phyloP scores from a whole-genome alignment of 139 green algal species.

The Mesotaenium endlicherianum region DNA sequence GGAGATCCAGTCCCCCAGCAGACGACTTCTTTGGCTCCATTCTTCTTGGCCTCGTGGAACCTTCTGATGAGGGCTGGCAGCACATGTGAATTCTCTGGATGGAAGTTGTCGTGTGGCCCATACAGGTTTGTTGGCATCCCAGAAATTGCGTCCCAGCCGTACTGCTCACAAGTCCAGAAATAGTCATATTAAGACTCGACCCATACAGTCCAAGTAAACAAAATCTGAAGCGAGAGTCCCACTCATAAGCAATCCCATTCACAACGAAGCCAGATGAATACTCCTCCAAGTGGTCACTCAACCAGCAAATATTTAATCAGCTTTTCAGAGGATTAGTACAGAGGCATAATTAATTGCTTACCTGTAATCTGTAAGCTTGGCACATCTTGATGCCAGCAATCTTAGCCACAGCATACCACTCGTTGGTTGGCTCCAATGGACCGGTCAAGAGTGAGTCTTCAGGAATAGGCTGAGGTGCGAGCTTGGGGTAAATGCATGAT shows the following conservation, averaged over 20 bases:
- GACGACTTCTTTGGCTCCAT: slow-evolving; percentile 57
- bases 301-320: too few species aligned
- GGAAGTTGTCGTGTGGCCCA: slow-evolving; percentile 73
- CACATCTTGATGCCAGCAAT: slow-evolving; percentile 61
- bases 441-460: slow-evolving; percentile 54
- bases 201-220: too few species aligned
- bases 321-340: too few species aligned
- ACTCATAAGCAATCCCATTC: too few species aligned
- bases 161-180: too few species aligned
- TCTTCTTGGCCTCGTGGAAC: slow-evolving; percentile 64
- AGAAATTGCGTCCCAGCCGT: slow-evolving; percentile 44
- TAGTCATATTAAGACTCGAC: too few species aligned
- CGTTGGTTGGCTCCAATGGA: slow-evolving; percentile 58
- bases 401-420: slow-evolving; percentile 60
- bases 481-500: slow-evolving; percentile 60
- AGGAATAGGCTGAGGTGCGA: slow-evolving; percentile 53
- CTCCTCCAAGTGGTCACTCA: too few species aligned
- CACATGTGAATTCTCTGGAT: slow-evolving; percentile 65
- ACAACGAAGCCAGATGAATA: too few species aligned
- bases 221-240: too few species aligned
- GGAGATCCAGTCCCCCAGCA: slow-evolving; percentile 64
- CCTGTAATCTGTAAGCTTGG: slow-evolving; percentile 51
- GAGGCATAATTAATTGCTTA: background rate
- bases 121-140: slow-evolving; percentile 76
- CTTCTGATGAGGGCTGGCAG: slow-evolving; percentile 69